Conservation (phyloP, 2,329 filamentous ascomycete genomes). For the Phialophora macrospora region DNA sequence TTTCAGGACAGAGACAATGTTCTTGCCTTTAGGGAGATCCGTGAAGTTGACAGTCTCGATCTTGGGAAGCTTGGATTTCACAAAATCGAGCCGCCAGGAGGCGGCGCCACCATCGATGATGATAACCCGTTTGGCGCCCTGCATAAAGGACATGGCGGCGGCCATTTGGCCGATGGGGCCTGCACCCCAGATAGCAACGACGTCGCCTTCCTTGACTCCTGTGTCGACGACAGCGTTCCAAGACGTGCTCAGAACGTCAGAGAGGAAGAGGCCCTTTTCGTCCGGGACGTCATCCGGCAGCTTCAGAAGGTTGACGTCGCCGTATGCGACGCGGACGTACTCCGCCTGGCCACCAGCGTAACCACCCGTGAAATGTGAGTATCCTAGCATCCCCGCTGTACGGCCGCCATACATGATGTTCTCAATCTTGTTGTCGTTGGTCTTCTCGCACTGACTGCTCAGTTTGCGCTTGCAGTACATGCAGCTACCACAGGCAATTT, state of each 20-base stretch:
- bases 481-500: slow-evolving; percentile 73
- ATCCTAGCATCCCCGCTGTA: slow-evolving; percentile 75
- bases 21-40: slow-evolving; percentile 64
- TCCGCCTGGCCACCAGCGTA: slow-evolving; percentile 89
- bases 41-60: slow-evolving; percentile 73
- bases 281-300: slow-evolving; percentile 80
- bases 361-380: slow-evolving; percentile 77
- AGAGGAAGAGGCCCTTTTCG: slow-evolving; percentile 81
- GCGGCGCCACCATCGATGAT: slow-evolving; percentile 74
- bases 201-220: slow-evolving; percentile 74
- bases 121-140: slow-evolving; percentile 76
- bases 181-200: slow-evolving; percentile 84
- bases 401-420: slow-evolving; percentile 79
- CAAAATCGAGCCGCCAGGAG: slow-evolving; percentile 67
- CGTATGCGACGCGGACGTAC: slow-evolving; percentile 80
- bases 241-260: slow-evolving; percentile 77
- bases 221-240: slow-evolving; percentile 86
- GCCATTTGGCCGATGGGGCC: slow-evolving; percentile 84
- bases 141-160: slow-evolving; percentile 68
- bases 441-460: slow-evolving; percentile 55
- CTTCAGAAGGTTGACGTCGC: slow-evolving; percentile 78
- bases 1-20: slow-evolving; percentile 73
- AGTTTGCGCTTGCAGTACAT: slow-evolving; percentile 79
- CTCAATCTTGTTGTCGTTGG: slow-evolving; percentile 72
- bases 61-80: slow-evolving; percentile 68